phyloP scores from a whole-genome alignment of 805 yeast species.

The Sugiyamaella smithiae region DNA sequence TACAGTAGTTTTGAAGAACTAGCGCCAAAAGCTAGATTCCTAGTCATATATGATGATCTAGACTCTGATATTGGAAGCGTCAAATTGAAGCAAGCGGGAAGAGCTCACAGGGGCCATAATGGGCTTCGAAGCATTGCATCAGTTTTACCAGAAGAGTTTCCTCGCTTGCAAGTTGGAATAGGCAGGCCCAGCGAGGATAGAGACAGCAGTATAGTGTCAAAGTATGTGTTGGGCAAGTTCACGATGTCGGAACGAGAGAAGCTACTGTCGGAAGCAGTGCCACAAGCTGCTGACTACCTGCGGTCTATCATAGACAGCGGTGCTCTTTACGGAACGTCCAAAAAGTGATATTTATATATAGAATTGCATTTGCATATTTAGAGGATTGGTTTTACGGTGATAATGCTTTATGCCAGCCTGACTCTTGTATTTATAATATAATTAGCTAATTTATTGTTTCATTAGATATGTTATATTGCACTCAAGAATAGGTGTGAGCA shows the following conservation, averaged over 20 bases:
- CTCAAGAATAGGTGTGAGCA: no score
- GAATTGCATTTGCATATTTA: no score
- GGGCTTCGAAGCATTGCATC: conserved; percentile 69
- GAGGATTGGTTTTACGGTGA: no score
- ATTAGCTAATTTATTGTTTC: no score
- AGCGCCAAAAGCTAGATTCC: conserved; percentile 10
- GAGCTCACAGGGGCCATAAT: conserved; percentile 78
- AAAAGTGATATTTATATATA: no score
- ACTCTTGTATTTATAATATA: no score
- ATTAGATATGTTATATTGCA: no score
- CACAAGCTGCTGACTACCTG: conserved; percentile 34
- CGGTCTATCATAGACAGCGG: conserved; percentile 6
- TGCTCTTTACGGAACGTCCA: background rate
- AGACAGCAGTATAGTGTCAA: conserved; percentile 31
- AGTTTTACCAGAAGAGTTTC: conserved; percentile 42
- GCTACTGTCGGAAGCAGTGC: conserved; percentile 42
- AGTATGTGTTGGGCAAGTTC: conserved; percentile 60
- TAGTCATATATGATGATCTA: conserved; percentile 79
- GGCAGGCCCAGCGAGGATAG: conserved; percentile 55
- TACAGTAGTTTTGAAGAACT: background rate
- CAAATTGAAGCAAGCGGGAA: conserved; percentile 56
- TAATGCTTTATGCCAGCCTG: no score
- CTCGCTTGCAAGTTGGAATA: conserved; percentile 74
- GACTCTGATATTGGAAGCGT: conserved; percentile 63
- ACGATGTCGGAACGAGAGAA: conserved; percentile 42